These are phyloP conservation scores for Micractinium conductrix DNA, from an alignment of 139 green algal genomes.

Conservation along the genomic window DNA sequence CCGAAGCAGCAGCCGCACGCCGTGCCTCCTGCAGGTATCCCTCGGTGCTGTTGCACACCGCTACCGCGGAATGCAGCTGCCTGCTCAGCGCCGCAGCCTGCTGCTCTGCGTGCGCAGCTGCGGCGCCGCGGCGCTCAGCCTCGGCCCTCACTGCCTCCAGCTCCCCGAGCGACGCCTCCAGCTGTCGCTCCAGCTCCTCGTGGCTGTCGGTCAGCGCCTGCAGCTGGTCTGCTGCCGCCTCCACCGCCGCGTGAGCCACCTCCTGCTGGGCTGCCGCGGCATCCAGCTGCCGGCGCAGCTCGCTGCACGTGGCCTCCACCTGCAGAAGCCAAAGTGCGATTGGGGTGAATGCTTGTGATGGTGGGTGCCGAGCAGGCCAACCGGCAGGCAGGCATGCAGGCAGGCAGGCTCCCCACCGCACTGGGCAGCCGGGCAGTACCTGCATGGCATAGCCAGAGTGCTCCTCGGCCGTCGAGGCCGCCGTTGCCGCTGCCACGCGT, in stretches of 20 bases:
- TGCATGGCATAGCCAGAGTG: background rate
- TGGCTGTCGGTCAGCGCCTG: slow-evolving; percentile 23
- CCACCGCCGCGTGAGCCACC: slow-evolving; percentile 2
- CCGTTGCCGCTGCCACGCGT: background rate
- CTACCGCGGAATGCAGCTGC: background rate
- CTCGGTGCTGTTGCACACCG: background rate
- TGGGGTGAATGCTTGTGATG: no score
- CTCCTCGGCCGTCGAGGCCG: background rate
- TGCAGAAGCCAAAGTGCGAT: no score
- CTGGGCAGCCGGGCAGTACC: no score
- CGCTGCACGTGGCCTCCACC: background rate
- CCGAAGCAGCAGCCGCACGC: background rate
- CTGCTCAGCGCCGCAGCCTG: background rate
- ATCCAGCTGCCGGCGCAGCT: slow-evolving; percentile 29
- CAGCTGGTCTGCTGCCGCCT: slow-evolving; percentile 24
- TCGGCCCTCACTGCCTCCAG: background rate
- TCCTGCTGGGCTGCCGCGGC: slow-evolving; percentile 19
- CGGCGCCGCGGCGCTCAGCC: background rate
- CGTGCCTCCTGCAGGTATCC: slow-evolving; percentile 1
- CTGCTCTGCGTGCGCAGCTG: background rate
- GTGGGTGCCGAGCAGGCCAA: no score
- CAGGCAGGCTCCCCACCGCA: no score
- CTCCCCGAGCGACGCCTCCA: background rate
- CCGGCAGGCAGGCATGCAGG: no score
- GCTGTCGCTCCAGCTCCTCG: slow-evolving; percentile 16